A percentile compares a stretch with the other conserved stretches of the same genome.
These are phyloP conservation scores for Erysimum cheiranthoides DNA, from an alignment of 345 rosid species.

Conservation along the genomic window DNA sequence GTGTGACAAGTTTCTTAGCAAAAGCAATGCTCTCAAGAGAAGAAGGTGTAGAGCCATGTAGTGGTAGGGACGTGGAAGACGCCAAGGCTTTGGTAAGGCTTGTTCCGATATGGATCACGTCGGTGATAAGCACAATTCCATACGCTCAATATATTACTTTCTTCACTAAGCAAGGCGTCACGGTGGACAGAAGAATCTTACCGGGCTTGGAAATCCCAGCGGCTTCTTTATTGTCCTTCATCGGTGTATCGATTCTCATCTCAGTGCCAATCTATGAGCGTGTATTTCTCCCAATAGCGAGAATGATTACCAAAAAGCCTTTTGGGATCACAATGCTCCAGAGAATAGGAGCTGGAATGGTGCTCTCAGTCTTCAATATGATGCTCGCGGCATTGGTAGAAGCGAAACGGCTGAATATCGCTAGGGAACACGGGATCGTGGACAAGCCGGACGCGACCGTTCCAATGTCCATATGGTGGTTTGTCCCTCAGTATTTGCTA, in stretches of 20 bases:
- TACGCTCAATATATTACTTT: conserved; percentile 68
- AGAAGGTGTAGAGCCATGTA: conserved; percentile 52
- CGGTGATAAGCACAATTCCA: conserved; percentile 61
- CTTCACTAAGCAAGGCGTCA: conserved; percentile 79
- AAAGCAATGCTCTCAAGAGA: conserved; percentile 52
- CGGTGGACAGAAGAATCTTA: conserved; percentile 59
- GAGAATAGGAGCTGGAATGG: conserved; percentile 45
- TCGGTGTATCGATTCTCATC: conserved; percentile 65
- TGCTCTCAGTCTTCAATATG: conserved; percentile 36
- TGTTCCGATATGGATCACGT: conserved; percentile 74
- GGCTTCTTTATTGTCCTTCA: conserved; percentile 66
- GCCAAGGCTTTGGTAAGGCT: conserved; percentile 67
- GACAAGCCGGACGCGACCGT: conserved; percentile 23
- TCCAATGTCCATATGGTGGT: conserved; percentile 50
- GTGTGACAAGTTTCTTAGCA: conserved; percentile 47
- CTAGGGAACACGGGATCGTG: conserved; percentile 14
- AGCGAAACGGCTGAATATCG: conserved; percentile 27
- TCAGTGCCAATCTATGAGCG: conserved; percentile 63
- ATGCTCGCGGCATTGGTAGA: conserved; percentile 41
- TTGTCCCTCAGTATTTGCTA: conserved; percentile 48
- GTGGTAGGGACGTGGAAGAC: conserved; percentile 74
- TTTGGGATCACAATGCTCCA: conserved; percentile 48
- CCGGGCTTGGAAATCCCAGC: conserved; percentile 62
- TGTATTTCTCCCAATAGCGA: conserved; percentile 51
- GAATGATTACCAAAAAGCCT: conserved; percentile 42